Conservation (phyloP, 371 early-diverging fungal species). For the Dinochytrium kinnereticum region DNA sequence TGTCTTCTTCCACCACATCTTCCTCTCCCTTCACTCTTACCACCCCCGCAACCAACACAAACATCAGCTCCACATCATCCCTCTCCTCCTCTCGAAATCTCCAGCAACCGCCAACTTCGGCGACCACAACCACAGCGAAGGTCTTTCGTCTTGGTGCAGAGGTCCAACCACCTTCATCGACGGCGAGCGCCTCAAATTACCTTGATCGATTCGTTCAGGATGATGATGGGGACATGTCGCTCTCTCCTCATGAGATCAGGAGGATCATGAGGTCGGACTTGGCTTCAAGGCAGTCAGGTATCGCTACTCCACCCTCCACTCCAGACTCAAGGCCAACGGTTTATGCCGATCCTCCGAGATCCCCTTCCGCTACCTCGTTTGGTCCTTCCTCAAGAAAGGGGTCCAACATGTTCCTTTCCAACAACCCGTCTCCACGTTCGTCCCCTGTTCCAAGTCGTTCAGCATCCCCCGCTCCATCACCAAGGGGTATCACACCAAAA, state of each 20-base stretch:
- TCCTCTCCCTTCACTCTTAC: not conserved
- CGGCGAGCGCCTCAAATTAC: not conserved
- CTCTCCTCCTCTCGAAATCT: not conserved
- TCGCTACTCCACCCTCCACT: not conserved
- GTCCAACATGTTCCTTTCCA: not conserved
- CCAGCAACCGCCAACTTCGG: not conserved
- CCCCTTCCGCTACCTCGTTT: constrained; percentile 1
- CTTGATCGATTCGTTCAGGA: not conserved
- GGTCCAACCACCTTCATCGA: not conserved
- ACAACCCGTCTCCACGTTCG: not conserved
- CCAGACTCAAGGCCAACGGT: not conserved
- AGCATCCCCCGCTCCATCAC: not conserved
- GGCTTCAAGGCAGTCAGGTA: not conserved
- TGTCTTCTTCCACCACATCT: not conserved
- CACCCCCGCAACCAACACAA: not conserved
- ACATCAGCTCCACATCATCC: not conserved
- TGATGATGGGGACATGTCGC: not conserved
- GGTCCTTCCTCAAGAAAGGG: not conserved
- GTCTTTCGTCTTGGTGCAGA: constrained; percentile 4
- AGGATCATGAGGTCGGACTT: not conserved
- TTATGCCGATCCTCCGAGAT: not conserved
- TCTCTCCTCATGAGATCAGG: not conserved
- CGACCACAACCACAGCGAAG: constrained; percentile 6
- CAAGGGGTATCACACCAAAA: not conserved
- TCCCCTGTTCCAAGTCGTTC: constrained; percentile 6